Conservation (phyloP, 164 flowering plant genomes). For the Sedum album region DNA sequence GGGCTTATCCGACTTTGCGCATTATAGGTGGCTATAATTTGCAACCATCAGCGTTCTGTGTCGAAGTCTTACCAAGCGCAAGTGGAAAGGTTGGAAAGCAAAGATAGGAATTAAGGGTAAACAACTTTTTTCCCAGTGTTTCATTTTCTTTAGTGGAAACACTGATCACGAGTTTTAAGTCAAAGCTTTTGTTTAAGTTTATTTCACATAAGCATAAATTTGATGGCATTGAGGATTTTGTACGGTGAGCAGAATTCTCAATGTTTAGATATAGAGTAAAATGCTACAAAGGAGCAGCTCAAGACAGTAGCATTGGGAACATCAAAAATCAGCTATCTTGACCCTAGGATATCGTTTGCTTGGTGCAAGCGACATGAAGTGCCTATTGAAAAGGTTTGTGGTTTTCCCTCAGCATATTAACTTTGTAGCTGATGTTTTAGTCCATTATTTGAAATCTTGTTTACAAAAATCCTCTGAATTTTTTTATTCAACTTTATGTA, state of each 20-base stretch:
- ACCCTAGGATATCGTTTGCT: constrained; percentile 94
- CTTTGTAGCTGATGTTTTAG: background rate
- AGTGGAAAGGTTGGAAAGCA: constrained; percentile 58
- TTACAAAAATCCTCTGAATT: too few species aligned
- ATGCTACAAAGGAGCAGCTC: constrained; percentile 71
- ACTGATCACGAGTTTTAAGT: background rate
- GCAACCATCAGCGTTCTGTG: constrained; percentile 91
- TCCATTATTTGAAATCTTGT: too few species aligned
- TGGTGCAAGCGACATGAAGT: constrained; percentile 99
- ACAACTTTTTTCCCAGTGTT: background rate
- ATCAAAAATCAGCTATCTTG: constrained; percentile 89
- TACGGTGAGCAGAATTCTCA: background rate
- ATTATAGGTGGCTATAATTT: constrained; percentile 94
- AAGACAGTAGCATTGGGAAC: constrained; percentile 96
- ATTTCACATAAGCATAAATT: background rate
- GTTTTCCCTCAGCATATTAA: too few species aligned
- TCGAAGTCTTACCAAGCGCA: constrained; percentile 79
- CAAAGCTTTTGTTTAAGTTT: too few species aligned
- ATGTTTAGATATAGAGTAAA: constrained; percentile 18
- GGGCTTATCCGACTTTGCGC: background rate
- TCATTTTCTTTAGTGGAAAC: background rate
- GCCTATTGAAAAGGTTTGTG: constrained; percentile 87
- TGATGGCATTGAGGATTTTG: background rate
- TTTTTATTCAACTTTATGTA: too few species aligned
- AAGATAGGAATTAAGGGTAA: constrained; percentile 85